Evolutionary conservation across 2,329 filamentous ascomycete genomes (phyloP).

Genomic region (Polychaeton citri): DNA sequence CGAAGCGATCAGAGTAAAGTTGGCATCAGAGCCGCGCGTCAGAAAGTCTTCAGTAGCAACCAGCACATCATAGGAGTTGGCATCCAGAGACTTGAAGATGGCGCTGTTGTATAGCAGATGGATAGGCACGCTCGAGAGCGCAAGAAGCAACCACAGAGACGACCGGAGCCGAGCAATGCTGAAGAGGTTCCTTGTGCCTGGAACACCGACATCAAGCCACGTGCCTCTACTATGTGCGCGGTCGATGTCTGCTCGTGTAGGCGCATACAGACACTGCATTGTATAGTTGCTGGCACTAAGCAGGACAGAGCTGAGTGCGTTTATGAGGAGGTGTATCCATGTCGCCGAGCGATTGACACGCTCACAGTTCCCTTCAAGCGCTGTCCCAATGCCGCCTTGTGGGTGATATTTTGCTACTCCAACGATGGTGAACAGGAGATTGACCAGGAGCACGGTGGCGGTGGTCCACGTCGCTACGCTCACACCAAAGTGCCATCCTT

Average conservation of each 20-base stretch:
- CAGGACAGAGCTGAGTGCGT: constrained; percentile 32
- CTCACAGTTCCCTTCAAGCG: constrained; percentile 12
- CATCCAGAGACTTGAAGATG: constrained; percentile 12
- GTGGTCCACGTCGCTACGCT: background rate
- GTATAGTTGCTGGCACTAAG: constrained; percentile 37
- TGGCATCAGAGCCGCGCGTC: background rate
- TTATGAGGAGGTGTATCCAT: constrained; percentile 33
- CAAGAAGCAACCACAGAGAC: constrained; percentile 15
- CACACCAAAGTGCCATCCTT: background rate
- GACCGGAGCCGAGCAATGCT: constrained; percentile 10
- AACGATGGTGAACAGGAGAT: background rate
- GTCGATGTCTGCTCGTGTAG: constrained; percentile 37
- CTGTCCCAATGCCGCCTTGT: constrained; percentile 7
- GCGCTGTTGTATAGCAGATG: constrained; percentile 25
- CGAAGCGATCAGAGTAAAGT: background rate
- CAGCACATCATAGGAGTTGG: constrained; percentile 10
- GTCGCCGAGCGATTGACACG: no score
- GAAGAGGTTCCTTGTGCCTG: constrained; percentile 27
- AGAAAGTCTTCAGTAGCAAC: constrained; percentile 6
- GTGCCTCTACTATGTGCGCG: constrained; percentile 28
- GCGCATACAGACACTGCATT: constrained; percentile 39
- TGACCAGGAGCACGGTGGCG: background rate
- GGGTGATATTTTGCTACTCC: background rate
- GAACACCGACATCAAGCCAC: constrained; percentile 34
- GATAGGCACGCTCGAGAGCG: constrained; percentile 20